phyloP scores from a whole-genome alignment of 257 asterid genomes.

The Solanum pinnatisectum region DNA sequence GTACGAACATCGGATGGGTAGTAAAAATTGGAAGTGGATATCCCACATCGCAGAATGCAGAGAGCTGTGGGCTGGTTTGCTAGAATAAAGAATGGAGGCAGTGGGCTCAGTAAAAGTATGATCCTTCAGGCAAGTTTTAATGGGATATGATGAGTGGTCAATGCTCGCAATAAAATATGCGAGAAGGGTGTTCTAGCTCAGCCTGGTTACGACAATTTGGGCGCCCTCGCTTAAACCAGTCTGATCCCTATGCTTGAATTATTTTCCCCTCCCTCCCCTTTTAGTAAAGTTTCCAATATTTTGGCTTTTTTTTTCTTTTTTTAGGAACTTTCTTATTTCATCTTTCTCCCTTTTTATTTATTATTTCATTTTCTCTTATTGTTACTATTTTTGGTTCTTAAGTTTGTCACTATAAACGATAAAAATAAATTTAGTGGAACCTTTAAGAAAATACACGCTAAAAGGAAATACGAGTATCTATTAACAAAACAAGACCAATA shows the following conservation, averaged over 20 bases:
- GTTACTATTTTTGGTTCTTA: background rate
- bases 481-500: no score
- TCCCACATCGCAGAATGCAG: slow-evolving; percentile 31
- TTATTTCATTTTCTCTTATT: background rate
- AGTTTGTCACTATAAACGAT: no score
- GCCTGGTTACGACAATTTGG: slow-evolving; percentile 69
- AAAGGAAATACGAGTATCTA: no score
- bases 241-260: slow-evolving; percentile 5
- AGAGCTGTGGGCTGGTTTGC: background rate
- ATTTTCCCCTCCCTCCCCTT: background rate
- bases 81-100: background rate
- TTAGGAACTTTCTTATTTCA: no score
- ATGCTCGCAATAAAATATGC: slow-evolving; percentile 40
- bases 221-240: slow-evolving; percentile 31
- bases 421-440: no score
- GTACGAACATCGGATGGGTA: background rate
- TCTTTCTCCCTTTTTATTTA: no score
- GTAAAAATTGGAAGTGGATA: background rate
- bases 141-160: slow-evolving; percentile 73
- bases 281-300: no score
- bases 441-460: no score
- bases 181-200: slow-evolving; percentile 51
- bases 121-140: slow-evolving; percentile 72
- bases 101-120: accelerated
- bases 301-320: no score